Evolutionary conservation across 306 rosid species (phyloP).

Genomic region (Oemleria cerasiformis): DNA sequence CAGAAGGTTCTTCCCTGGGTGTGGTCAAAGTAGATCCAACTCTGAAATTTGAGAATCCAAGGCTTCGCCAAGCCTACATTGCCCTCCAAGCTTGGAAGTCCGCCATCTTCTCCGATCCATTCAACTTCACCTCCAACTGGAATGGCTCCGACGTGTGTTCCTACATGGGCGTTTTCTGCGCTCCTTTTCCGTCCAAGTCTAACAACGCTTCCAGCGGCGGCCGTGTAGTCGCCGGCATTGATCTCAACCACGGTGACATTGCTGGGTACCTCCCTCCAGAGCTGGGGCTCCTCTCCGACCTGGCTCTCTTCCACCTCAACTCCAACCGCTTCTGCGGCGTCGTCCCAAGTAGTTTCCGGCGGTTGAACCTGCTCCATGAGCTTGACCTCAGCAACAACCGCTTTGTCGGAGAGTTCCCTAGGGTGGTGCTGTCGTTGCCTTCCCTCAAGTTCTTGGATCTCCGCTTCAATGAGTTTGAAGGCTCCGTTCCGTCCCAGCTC

Average conservation of each 20-base stretch:
- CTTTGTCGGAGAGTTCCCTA: conserved; percentile 22
- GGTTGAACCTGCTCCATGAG: conserved; percentile 26
- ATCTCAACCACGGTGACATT: conserved; percentile 33
- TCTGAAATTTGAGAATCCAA: conserved; percentile 22
- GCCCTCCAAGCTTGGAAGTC: conserved; percentile 33
- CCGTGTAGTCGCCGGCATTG: conserved; percentile 27
- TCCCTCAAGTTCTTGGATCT: conserved; percentile 31
- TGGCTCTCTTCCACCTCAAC: conserved; percentile 31
- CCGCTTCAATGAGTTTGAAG: conserved; percentile 33
- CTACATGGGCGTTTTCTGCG: conserved; percentile 27
- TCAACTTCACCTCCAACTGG: conserved; percentile 32
- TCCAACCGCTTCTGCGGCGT: conserved; percentile 33
- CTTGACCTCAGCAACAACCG: conserved; percentile 33
- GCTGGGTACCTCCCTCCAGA: conserved; percentile 28
- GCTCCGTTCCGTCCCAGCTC: conserved; percentile 21
- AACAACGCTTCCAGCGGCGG: background rate
- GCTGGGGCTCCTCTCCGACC: conserved; percentile 28
- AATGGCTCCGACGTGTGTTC: conserved; percentile 27
- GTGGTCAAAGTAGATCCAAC: conserved; percentile 23
- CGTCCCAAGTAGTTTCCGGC: conserved; percentile 20
- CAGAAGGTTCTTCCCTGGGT: no score
- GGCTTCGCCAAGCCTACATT: conserved; percentile 24
- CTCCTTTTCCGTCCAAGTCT: background rate
- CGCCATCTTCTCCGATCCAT: conserved; percentile 30
- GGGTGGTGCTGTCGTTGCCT: conserved; percentile 27